Evolutionary conservation across 2,329 filamentous ascomycete species (phyloP).

Genomic region (Aspergillus costaricaensis): DNA sequence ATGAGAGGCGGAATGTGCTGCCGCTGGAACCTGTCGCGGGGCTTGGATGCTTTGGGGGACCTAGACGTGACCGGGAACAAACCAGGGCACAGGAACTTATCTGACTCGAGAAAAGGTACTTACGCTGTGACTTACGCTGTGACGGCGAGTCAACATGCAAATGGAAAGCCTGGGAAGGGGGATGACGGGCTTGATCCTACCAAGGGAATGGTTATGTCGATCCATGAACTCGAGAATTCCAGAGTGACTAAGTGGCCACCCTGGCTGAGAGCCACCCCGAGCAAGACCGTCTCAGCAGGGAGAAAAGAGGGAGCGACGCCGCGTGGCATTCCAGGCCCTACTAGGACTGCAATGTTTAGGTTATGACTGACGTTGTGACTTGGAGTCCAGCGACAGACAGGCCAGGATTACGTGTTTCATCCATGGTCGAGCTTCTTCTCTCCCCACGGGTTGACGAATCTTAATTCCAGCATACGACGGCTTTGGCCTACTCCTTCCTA

Average conservation of each 20-base stretch:
- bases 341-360: neutral
- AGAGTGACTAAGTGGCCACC: slow-evolving; percentile 4
- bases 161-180: neutral
- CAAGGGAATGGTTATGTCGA: neutral
- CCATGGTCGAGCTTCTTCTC: neutral
- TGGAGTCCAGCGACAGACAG: neutral
- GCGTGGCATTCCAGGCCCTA: slow-evolving; percentile 2
- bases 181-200: neutral
- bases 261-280: neutral
- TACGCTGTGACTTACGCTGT: neutral
- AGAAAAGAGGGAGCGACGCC: neutral
- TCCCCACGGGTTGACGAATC: slow-evolving; percentile 6
- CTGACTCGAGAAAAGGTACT: neutral
- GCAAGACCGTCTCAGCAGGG: neutral
- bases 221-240: slow-evolving; percentile 3
- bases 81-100: neutral
- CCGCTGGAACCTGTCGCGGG: neutral
- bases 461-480: neutral
- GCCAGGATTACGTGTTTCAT: neutral
- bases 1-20: neutral
- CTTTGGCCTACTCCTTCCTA: neutral
- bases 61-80: neutral
- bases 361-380: slow-evolving; percentile 6
- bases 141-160: neutral
- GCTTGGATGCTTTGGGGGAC: neutral